Evolutionary conservation across 805 yeast species (phyloP).

Genomic region (Ogataea nitratoaversa): DNA sequence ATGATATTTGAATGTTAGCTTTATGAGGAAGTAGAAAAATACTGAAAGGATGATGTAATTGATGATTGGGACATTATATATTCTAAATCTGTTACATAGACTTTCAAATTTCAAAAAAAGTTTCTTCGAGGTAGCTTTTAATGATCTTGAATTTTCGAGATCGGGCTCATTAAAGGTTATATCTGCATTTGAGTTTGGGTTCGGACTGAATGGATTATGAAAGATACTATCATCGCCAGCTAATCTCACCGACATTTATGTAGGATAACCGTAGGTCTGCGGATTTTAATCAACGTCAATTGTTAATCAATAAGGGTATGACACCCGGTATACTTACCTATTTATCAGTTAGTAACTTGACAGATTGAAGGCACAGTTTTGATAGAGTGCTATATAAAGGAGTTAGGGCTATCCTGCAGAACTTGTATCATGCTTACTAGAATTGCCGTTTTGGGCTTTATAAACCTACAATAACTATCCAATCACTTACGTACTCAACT

Average conservation of each 20-base stretch:
- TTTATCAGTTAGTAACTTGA: too few species aligned
- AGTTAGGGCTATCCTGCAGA: too few species aligned
- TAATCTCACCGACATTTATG: slow-evolving; percentile 10
- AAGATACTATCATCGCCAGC: slow-evolving; percentile 8
- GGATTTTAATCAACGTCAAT: neutral
- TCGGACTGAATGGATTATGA: slow-evolving; percentile 1
- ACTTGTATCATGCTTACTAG: too few species aligned
- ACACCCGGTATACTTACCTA: too few species aligned
- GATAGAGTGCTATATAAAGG: too few species aligned
- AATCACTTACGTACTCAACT: too few species aligned
- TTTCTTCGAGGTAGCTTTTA: neutral
- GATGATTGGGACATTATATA: slow-evolving; percentile 50
- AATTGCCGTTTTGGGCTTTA: too few species aligned
- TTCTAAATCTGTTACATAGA: slow-evolving; percentile 13
- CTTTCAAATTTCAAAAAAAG: slow-evolving; percentile 4
- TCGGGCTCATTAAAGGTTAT: neutral
- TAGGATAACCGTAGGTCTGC: neutral
- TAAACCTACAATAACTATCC: too few species aligned
- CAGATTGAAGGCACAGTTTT: too few species aligned
- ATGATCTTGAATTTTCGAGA: neutral
- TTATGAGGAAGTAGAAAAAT: slow-evolving; percentile 46
- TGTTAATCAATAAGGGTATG: too few species aligned
- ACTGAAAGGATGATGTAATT: slow-evolving; percentile 50
- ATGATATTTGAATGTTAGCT: slow-evolving; percentile 55
- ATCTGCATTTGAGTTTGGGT: too few species aligned